A percentile compares a stretch with the other conserved stretches of the same genome.
Evolutionary conservation across 805 yeast genomes (phyloP).

Genomic region (Brettanomyces bruxellensis): DNA sequence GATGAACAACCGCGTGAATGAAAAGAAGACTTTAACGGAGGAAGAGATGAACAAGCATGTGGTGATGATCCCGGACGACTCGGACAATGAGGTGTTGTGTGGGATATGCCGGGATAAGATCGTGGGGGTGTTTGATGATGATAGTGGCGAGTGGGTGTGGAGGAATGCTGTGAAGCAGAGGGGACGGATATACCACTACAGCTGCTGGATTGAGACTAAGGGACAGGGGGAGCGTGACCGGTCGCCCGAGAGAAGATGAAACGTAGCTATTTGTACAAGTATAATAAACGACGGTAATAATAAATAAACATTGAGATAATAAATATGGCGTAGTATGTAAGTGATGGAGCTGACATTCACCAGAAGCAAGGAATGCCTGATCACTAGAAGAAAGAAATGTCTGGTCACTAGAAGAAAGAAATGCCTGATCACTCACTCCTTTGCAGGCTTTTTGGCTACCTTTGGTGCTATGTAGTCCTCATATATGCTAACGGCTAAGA

Average conservation of each 20-base stretch:
- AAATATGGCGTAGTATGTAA: neutral
- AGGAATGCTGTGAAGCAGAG: constrained; percentile 47
- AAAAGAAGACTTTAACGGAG: constrained; percentile 8
- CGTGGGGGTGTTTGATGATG: constrained; percentile 61
- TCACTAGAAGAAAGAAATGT: neutral
- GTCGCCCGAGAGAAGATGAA: constrained; percentile 20
- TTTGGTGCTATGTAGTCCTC: constrained; percentile 40
- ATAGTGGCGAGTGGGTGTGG: constrained; percentile 79
- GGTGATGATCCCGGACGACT: constrained; percentile 60
- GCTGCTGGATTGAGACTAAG: constrained; percentile 57
- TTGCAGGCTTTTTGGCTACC: constrained; percentile 14
- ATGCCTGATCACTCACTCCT: no score
- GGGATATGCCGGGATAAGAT: constrained; percentile 64
- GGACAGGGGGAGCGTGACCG: constrained; percentile 20
- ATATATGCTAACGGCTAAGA: constrained; percentile 52
- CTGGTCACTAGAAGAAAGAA: neutral
- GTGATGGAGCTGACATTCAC: no score
- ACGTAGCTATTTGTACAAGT: neutral
- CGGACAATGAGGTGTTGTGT: constrained; percentile 51
- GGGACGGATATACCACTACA: constrained; percentile 47
- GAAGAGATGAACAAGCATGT: constrained; percentile 33
- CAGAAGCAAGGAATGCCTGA: no score
- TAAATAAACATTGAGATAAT: neutral
- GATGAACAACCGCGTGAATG: constrained; percentile 9
- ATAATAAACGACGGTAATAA: neutral